Evolutionary conservation across 352 stramenopile species (phyloP).

Genomic region (Globisporangium mamillatum): DNA sequence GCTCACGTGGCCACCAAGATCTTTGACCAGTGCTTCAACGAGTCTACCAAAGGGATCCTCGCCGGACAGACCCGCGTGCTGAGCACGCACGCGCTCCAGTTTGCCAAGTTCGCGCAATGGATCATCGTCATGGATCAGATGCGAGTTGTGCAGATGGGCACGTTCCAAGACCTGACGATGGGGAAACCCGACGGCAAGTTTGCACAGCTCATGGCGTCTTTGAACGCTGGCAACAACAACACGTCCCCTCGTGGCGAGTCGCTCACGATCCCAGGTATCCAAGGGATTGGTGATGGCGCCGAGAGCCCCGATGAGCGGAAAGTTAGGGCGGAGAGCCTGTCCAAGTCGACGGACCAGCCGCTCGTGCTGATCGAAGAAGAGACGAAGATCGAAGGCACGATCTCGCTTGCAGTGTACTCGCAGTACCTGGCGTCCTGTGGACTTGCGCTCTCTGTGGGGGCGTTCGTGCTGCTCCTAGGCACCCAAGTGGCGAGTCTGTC

Average conservation of each 20-base stretch:
- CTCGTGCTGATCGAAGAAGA: constrained; percentile 45
- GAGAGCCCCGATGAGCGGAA: not conserved
- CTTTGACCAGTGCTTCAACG: constrained; percentile 53
- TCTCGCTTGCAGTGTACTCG: constrained; percentile 34
- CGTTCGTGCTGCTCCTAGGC: constrained; percentile 33
- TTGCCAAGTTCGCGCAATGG: constrained; percentile 53
- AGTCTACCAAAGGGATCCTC: constrained; percentile 31
- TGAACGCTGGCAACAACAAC: not conserved
- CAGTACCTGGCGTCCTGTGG: constrained; percentile 57
- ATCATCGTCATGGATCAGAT: constrained; percentile 77
- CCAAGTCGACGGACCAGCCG: constrained; percentile 15
- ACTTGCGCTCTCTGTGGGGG: constrained; percentile 29
- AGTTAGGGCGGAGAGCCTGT: constrained; percentile 7
- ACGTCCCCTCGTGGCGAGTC: not conserved
- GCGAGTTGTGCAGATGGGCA: constrained; percentile 58
- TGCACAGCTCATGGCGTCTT: constrained; percentile 32
- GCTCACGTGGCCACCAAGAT: constrained; percentile 41
- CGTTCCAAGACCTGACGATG: constrained; percentile 46
- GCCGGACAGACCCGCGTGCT: constrained; percentile 52
- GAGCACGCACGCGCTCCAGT: constrained; percentile 50
- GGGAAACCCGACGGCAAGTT: constrained; percentile 39
- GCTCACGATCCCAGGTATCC: not conserved
- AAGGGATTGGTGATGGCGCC: not conserved
- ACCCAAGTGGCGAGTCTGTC: constrained; percentile 52
- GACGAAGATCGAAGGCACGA: constrained; percentile 34